Percentiles rank a stretch among this genome's conserved stretches.
Evolutionary conservation across 306 rosid genomes (phyloP).

Genomic region (Vigna mungo): DNA sequence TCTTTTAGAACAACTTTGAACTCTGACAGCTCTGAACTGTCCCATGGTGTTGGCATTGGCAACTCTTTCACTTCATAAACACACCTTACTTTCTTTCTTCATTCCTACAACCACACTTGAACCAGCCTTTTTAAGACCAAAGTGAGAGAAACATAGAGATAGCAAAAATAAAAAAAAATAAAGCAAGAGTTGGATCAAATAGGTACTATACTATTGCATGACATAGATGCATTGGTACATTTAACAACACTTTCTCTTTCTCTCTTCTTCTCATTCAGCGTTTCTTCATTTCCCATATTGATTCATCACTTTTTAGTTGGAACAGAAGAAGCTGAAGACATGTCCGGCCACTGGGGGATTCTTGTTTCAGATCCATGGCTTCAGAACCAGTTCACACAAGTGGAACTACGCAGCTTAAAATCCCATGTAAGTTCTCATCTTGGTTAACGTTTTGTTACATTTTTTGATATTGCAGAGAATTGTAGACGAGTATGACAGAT

Average conservation of each 20-base stretch:
- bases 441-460: not conserved
- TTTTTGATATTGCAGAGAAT: not conserved
- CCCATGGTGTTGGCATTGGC: constrained; percentile 57
- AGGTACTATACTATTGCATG: not conserved
- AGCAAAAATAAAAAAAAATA: not conserved
- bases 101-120: constrained; percentile 41
- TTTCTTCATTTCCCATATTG: constrained; percentile 3
- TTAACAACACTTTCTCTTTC: not conserved
- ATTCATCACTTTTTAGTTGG: constrained; percentile 9
- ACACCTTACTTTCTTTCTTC: constrained; percentile 21
- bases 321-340: constrained; percentile 42
- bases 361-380: constrained; percentile 99
- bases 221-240: not conserved
- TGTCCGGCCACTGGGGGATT: constrained; percentile 91
- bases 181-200: constrained; percentile 39
- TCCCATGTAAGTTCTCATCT: constrained; percentile 64
- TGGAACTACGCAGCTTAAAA: constrained; percentile 87
- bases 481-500: not conserved
- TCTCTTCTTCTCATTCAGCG: constrained; percentile 20
- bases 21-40: constrained; percentile 78
- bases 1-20: constrained; percentile 51
- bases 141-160: not conserved
- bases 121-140: constrained; percentile 35
- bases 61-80: constrained; percentile 31
- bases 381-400: constrained; percentile 98